phyloP scores from a whole-genome alignment of 441 rosid species.

The Croton laevigatus region DNA sequence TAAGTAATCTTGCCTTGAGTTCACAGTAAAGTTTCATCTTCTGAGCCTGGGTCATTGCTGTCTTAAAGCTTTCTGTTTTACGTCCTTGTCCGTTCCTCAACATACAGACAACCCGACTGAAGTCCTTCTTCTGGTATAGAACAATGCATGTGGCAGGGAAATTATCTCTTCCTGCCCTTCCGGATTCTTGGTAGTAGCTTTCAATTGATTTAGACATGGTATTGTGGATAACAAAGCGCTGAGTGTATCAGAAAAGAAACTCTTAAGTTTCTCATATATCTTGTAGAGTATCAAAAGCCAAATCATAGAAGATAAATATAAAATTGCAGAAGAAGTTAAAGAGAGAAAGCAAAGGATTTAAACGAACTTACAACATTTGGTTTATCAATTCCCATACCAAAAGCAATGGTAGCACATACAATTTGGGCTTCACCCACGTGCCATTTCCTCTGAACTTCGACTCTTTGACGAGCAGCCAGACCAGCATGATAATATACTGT shows the following conservation, averaged over 20 bases:
- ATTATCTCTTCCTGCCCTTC: conserved; percentile 93
- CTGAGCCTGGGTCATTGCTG: conserved; percentile 85
- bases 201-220: conserved; percentile 89
- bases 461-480: conserved; percentile 73
- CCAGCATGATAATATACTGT: conserved; percentile 90
- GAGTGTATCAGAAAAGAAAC: conserved; percentile 5
- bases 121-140: conserved; percentile 90
- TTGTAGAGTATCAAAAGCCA: conserved; percentile 3
- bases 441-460: conserved; percentile 88
- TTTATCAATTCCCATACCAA: conserved; percentile 99
- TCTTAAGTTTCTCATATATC: background rate
- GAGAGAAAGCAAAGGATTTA: conserved; percentile 13
- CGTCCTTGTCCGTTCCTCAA: conserved; percentile 70
- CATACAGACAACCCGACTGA: conserved; percentile 94
- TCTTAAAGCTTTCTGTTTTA: conserved; percentile 69
- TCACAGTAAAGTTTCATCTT: conserved; percentile 93
- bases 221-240: conserved; percentile 93
- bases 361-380: conserved; percentile 76
- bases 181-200: conserved; percentile 97
- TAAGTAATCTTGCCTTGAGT: conserved; percentile 54
- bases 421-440: conserved; percentile 73
- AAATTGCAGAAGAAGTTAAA: background rate
- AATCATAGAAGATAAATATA: background rate
- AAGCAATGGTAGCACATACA: conserved; percentile 92
- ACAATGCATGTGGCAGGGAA: conserved; percentile 67